phyloP scores from a whole-genome alignment of 768 basidiomycete species.

The Amanita inopinata region DNA sequence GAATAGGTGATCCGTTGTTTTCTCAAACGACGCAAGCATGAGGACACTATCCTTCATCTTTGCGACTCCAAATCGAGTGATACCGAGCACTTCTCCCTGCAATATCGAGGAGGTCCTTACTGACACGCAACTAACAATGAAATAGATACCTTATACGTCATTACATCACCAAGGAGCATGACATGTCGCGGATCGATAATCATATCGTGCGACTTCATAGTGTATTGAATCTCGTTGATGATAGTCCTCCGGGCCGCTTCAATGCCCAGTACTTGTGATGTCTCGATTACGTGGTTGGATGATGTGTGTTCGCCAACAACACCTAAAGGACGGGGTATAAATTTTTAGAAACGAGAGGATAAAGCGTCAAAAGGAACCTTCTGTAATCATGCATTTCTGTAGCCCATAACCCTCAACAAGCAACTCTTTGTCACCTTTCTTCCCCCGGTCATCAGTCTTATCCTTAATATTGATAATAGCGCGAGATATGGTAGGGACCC shows the following conservation, averaged over 20 bases:
- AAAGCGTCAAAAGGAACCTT: constrained; percentile 46
- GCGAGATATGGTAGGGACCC: constrained; percentile 77
- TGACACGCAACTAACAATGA: no score
- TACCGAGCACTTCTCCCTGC: constrained; percentile 96
- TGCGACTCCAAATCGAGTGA: constrained; percentile 97
- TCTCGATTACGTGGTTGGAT: constrained; percentile 97
- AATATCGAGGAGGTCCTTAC: no score
- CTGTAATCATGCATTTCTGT: constrained; percentile 93
- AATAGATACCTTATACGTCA: constrained; percentile 82
- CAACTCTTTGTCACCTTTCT: constrained; percentile 83
- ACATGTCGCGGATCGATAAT: constrained; percentile 98
- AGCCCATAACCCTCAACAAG: constrained; percentile 96
- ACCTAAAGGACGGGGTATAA: constrained; percentile 43
- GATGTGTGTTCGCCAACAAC: constrained; percentile 88
- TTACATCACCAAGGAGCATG: constrained; percentile 96
- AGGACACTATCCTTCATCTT: constrained; percentile 99
- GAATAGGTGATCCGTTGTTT: constrained; percentile 98
- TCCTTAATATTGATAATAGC: constrained; percentile 97
- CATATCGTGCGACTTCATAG: constrained; percentile 96
- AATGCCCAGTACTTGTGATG: constrained; percentile 91
- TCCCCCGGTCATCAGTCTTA: constrained; percentile 66
- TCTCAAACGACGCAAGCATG: constrained; percentile 99
- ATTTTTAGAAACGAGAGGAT: constrained; percentile 1
- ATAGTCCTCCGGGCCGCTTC: constrained; percentile 93
- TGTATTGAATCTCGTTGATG: constrained; percentile 94